Conservation (phyloP, 169 alveolate genomes). For the Perkinsus olseni region DNA sequence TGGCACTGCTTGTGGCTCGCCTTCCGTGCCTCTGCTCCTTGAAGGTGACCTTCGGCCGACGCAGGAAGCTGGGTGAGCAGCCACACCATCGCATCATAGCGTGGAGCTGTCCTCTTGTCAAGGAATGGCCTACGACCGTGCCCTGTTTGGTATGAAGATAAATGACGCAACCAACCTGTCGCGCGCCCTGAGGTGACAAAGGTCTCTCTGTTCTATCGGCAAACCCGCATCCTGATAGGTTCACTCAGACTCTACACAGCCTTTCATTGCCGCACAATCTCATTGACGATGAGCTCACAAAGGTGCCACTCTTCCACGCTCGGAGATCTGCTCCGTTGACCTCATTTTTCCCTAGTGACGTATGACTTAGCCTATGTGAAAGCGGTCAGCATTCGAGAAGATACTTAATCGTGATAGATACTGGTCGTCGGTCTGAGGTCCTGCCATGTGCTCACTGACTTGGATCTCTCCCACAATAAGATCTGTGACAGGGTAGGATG, state of each 20-base stretch:
- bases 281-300: slow-evolving; percentile 33
- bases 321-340: neutral
- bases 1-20: neutral
- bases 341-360: neutral
- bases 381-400: too few species aligned
- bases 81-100: neutral
- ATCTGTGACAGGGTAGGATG: slow-evolving; percentile 32
- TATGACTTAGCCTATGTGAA: too few species aligned
- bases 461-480: slow-evolving; percentile 3
- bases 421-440: neutral
- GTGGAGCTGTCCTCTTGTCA: neutral
- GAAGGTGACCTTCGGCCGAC: neutral
- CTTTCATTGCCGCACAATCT: slow-evolving; percentile 16
- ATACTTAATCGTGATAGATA: neutral
- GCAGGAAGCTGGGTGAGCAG: neutral
- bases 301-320: neutral
- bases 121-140: slow-evolving; percentile 38
- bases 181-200: neutral
- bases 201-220: neutral
- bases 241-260: slow-evolving; percentile 1
- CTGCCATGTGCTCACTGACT: neutral
- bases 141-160: slow-evolving; percentile 37
- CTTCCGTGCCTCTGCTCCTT: neutral
- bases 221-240: neutral
- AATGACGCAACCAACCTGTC: slow-evolving; percentile 5